Base-by-base conservation (phyloP, 768 basidiomycete genomes). In the Macrocybe gigantea region DNA sequence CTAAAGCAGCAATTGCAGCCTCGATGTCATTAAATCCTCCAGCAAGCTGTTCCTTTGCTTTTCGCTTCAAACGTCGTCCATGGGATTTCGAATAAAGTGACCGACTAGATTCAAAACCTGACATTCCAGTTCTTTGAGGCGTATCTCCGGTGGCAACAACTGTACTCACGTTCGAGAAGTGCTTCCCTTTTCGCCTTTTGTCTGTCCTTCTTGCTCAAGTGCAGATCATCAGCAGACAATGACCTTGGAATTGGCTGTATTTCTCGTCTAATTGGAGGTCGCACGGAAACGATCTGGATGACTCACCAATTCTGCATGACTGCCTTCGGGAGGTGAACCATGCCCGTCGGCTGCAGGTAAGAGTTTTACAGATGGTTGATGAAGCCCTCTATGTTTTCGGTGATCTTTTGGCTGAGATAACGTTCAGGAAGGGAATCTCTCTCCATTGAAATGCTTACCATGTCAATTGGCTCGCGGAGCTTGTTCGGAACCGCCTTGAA, bases 71-170 rank as follows among this genome's bases (percentile, higher is more conserved):
- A 31, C 88, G 79, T 15, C 86, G 78, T 38, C 65, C 69, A 58
- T 89, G 88, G 13, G 80, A 83, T 63, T 82, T 89, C 0, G 88
- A 89, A 58, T 85, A 81, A 13, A 80, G 79, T 1, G 72, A 65
- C 35, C 63, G 66, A 5, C 71, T 68, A 3, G 70, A 63, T 49
- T 74, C 78, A 39, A 89, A 31, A 44, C 7, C 36, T 43, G 8
- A 32, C 10, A 4, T 22, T 42, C 22, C 31, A 46, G 14, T 2
- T n/a, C 8, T 11, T 44, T 29, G 13, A 48, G 32, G 33, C 14
- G 14, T 10, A 31, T 44, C 30, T 44, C 7, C 41, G 14, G 36
- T 43, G 8, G 11, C n/a, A 10, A 33, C 5, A 15, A 30, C 36
- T 2, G 14, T 11, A 41, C 70, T 34, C 54, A 87, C 88, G 80